Conservation (phyloP, 495 filamentous ascomycete species). For the Aspergillus carlsbadensis region DNA sequence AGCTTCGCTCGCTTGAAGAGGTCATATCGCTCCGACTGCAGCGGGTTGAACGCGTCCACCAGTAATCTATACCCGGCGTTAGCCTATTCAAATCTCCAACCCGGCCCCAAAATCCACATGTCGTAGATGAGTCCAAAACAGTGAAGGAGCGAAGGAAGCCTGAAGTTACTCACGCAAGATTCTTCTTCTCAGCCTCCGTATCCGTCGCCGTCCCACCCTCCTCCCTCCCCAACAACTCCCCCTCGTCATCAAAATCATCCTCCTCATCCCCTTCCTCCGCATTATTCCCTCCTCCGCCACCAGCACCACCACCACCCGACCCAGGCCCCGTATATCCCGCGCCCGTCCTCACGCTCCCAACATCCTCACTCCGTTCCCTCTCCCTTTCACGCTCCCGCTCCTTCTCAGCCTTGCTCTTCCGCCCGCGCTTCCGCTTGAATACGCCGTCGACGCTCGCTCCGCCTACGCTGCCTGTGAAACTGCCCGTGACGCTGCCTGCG, state of each 20-base stretch:
- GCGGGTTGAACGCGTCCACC: conserved; percentile 62
- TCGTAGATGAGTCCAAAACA: neutral
- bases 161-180: conserved; percentile 60
- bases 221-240: conserved; percentile 59
- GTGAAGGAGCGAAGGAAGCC: too few species aligned
- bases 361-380: conserved; percentile 44
- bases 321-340: too few species aligned
- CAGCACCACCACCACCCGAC: conserved; percentile 32
- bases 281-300: conserved; percentile 31
- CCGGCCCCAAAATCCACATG: neutral
- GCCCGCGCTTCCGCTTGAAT: conserved; percentile 58
- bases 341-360: conserved; percentile 38
- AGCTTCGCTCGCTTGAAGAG: conserved; percentile 71
- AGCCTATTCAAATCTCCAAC: conserved; percentile 5
- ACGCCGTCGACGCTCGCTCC: conserved; percentile 53
- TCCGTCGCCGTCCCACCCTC: conserved; percentile 58
- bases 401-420: conserved; percentile 61
- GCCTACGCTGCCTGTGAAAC: conserved; percentile 51
- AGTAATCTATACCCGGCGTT: conserved; percentile 50
- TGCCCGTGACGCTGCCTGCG: conserved; percentile 68
- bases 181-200: conserved; percentile 69
- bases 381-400: conserved; percentile 27
- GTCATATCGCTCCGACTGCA: conserved; percentile 73
- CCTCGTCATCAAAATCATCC: conserved; percentile 64
- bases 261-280: conserved; percentile 64